Base-by-base conservation (phyloP, 371 early-diverging fungal genomes). In the Rhizopus arrhizus region DNA sequence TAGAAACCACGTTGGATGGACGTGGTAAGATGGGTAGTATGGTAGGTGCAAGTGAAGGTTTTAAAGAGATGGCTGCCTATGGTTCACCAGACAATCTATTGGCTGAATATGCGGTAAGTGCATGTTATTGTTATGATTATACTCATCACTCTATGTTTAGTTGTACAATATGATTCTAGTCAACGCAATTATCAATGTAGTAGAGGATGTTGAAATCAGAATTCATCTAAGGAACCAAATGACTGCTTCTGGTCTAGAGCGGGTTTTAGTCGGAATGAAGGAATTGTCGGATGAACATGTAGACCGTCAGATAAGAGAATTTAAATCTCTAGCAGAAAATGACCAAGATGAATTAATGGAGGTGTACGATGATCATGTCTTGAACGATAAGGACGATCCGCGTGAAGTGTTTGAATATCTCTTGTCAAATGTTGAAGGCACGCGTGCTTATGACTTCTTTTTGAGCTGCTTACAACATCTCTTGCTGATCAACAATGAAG, bases 11-110 rank as follows among this genome's bases (percentile, higher is more conserved):
- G 0, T 74, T 94, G 15, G 86, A 88, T 56, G 92, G 92, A 2
- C 82, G 92, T 10, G 92, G 93, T 9, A 82, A 87, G 12, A 89
- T 91, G 82, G 92, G 93, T n/a, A 89, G 89, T 52, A 72, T 89
- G 62, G 93, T 93, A 1, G 91, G 90, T 3, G 92, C 88, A 32
- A 89, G 89, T 41, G 90, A 88, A 29, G 92, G 89, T 48, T 77
- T 88, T 59, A 86, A 86, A 46, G 80, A 88, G 54, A 56, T 86
- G 53, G 86, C 83, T 7, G 78, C 84, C 31, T 68, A 70, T 58
- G 74, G 74, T 34, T 78, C 84, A 5, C 81, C 86, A 10, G 93
- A 94, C 56, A 81, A 83, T 32, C 89, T 91, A 40, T 59, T 94
- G 22, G 82, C 81, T 22, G 93, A 94, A 74, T 93, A 90, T 57